Base-by-base conservation (phyloP, 2,329 filamentous ascomycete species). In the Claviceps lovelessii region DNA sequence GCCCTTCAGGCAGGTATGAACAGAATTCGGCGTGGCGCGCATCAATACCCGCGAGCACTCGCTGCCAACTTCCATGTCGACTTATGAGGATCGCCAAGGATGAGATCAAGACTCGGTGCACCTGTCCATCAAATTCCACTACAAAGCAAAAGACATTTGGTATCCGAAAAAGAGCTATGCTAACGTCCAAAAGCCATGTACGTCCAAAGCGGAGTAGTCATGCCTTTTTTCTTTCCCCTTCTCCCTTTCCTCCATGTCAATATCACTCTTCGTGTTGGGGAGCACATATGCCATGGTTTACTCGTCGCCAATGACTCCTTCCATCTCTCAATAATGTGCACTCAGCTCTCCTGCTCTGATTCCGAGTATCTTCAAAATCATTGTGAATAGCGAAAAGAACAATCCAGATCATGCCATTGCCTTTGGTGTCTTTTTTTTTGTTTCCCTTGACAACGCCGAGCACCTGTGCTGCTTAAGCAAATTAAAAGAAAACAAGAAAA, bases 401-500 rank as follows among this genome's bases (percentile, higher is more conserved):
- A 45, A 44, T 51, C 29, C 39, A 51, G 33, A 54, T 35, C 11
- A 37, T 39, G 13, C 11, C 11, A 49, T 31, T 13, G 35, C 28
- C 45, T 41, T 23, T 48, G 23, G 23, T 23, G 48, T 11, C 29
- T 31, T 28, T 8, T 55, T 0, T 47, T 31, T 52, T 29, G 28
- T 46, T 28, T 29, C 45, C 45, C 28, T 46, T 13, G 44, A 41
- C 53, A 55, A 56, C 54, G 54, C 54, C 54, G 23, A 53, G 54
- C 54, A 53, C 51, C 54, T 46, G 33, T 51, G 51, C 54, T 54
- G 28, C 52, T 41, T 44, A 17, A 17, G 44, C 52, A 53, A 29
- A 42, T 17, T 35, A 55, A 51, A 28, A 49, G 9, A 49, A 39
- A 28, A 28, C 1, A 15, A 29, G n/a, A 31, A 31, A 17, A 5